Percentiles rank a stretch among this genome's conserved stretches.
Conservation (phyloP, 352 stramenopile species). For the Phytopythium litorale region DNA sequence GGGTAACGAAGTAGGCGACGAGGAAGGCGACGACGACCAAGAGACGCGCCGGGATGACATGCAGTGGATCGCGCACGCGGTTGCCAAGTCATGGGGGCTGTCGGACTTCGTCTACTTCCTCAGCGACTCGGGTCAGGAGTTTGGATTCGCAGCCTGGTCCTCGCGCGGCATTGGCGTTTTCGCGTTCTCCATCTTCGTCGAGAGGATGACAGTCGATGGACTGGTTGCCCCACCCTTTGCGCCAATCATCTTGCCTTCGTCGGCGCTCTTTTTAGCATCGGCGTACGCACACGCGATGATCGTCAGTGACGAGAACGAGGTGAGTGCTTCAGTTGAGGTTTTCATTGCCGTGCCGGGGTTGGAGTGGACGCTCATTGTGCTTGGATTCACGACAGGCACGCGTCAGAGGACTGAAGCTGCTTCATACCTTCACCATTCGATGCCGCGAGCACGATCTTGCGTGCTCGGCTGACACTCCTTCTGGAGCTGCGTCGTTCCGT, state of each 20-base stretch:
- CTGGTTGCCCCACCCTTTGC: constrained; percentile 1
- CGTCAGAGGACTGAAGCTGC: constrained; percentile 23
- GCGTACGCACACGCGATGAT: constrained; percentile 40
- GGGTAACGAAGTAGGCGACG: constrained; percentile 18
- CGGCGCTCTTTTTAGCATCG: constrained; percentile 42
- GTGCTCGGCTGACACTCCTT: not conserved
- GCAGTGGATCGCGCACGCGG: constrained; percentile 28
- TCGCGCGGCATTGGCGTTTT: constrained; percentile 38
- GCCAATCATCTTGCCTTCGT: constrained; percentile 29
- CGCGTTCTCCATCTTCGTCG: constrained; percentile 23
- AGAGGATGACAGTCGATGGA: not conserved
- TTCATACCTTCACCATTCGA: constrained; percentile 9
- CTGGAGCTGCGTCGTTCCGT: not conserved
- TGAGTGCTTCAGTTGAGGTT: not conserved
- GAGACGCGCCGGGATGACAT: constrained; percentile 22
- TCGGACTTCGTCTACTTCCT: constrained; percentile 49
- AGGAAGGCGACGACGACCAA: constrained; percentile 6
- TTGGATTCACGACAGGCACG: constrained; percentile 19
- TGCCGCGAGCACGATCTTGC: constrained; percentile 10
- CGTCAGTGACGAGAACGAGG: constrained; percentile 26
- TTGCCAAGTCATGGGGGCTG: constrained; percentile 27
- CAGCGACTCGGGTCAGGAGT: constrained; percentile 38
- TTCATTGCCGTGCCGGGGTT: too few relatives aligned
- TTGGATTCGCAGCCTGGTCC: constrained; percentile 61
- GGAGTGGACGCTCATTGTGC: not conserved